Conservation (phyloP, 1,284 basidiomycete genomes). For the Ceratobasidium sp. region DNA sequence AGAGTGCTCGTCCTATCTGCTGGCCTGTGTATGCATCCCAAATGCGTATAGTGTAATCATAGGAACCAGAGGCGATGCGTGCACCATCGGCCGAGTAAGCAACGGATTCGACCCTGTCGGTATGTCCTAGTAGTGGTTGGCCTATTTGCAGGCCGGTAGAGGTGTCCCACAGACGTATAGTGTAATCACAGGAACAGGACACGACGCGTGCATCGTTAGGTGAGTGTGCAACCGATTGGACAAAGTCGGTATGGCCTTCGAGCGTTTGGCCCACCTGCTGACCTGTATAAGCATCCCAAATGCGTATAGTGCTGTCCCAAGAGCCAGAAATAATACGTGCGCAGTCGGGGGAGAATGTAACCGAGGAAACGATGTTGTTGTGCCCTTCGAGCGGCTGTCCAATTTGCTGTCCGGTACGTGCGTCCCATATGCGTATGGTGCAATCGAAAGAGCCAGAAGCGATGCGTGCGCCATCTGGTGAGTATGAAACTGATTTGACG, state of each 20-base stretch:
- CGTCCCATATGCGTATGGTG: constrained; percentile 8
- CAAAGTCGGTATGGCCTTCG: background rate
- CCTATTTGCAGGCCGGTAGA: background rate
- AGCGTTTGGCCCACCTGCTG: background rate
- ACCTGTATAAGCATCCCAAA: background rate
- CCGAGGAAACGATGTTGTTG: background rate
- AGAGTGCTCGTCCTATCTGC: background rate
- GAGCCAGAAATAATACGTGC: background rate
- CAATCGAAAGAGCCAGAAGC: background rate
- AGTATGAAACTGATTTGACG: background rate
- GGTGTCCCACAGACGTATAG: background rate
- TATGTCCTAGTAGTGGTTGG: background rate
- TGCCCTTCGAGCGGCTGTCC: background rate
- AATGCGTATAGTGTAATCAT: background rate
- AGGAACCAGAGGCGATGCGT: background rate
- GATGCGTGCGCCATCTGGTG: background rate
- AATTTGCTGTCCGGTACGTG: background rate
- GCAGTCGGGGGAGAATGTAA: constrained; percentile 2
- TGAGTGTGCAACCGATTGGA: background rate
- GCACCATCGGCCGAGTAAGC: constrained; percentile 10
- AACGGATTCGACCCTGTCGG: background rate
- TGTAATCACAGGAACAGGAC: background rate
- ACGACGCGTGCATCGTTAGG: background rate
- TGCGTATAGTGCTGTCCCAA: background rate
- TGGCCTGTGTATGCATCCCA: background rate